phyloP scores from a whole-genome alignment of 2,329 filamentous ascomycete species.

The Byssochlamys sp. region DNA sequence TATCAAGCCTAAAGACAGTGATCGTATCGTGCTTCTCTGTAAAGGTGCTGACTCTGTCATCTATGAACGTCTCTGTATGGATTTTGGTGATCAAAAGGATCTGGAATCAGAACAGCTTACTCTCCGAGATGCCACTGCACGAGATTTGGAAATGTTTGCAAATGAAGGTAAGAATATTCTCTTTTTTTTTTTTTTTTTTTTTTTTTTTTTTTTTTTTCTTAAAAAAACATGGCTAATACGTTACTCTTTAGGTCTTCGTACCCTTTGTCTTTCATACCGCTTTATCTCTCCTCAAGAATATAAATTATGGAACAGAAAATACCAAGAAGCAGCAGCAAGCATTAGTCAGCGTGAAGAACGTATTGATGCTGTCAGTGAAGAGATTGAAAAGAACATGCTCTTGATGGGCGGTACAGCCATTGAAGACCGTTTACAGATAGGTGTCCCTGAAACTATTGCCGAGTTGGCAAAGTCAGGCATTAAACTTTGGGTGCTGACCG shows the following conservation, averaged over 20 bases:
- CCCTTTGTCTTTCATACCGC: slow-evolving; percentile 81
- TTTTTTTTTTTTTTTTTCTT: too few species aligned
- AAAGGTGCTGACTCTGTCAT: slow-evolving; percentile 97
- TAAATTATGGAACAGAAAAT: slow-evolving; percentile 69
- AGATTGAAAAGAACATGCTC: slow-evolving; percentile 80
- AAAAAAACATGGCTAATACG: too few species aligned
- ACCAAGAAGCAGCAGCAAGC: slow-evolving; percentile 76
- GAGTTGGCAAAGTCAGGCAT: slow-evolving; percentile 86
- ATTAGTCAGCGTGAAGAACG: slow-evolving; percentile 84
- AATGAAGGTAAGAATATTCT: too few species aligned
- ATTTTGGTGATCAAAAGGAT: slow-evolving; percentile 75
- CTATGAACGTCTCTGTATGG: slow-evolving; percentile 82
- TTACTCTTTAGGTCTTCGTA: slow-evolving; percentile 84
- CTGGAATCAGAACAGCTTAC: too few species aligned
- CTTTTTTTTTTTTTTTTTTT: too few species aligned
- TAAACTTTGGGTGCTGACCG: slow-evolving; percentile 95
- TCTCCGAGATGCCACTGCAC: slow-evolving; percentile 70
- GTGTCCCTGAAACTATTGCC: slow-evolving; percentile 89
- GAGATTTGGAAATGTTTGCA: slow-evolving; percentile 96
- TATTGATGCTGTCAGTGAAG: slow-evolving; percentile 76
- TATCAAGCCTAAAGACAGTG: slow-evolving; percentile 85
- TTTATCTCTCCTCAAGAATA: slow-evolving; percentile 77
- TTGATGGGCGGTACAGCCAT: slow-evolving; percentile 91
- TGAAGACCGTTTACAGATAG: slow-evolving; percentile 91
- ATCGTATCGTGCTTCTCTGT: slow-evolving; percentile 81